Conservation (phyloP, 1,284 basidiomycete species). For the Ustilago nuda region DNA sequence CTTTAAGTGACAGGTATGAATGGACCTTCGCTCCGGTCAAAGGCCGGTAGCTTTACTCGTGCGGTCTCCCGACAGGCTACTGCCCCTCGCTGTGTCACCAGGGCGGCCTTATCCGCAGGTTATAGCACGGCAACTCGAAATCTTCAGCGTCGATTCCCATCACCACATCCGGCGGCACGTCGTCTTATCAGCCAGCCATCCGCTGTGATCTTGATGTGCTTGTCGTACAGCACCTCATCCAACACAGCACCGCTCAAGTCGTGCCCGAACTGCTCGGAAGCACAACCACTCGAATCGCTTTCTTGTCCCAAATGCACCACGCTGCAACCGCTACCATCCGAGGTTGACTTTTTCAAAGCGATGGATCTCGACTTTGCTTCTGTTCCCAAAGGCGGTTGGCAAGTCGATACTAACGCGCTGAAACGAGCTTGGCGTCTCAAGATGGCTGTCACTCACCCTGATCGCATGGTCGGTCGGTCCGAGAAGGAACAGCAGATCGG, state of each 20-base stretch:
- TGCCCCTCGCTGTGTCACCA: neutral
- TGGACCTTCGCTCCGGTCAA: neutral
- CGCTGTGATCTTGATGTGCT: neutral
- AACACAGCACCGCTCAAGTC: conserved; percentile 31
- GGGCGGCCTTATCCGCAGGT: neutral
- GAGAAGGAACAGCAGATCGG: conserved; percentile 63
- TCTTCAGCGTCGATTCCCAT: neutral
- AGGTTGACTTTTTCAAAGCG: conserved; percentile 58
- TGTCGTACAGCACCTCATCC: conserved; percentile 13
- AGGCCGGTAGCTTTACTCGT: neutral
- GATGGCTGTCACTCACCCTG: conserved; percentile 64
- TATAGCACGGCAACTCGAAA: neutral
- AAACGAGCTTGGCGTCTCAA: conserved; percentile 62
- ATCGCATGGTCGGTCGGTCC: conserved; percentile 58
- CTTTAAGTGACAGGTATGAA: conserved; percentile 7
- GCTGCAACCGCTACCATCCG: conserved; percentile 56
- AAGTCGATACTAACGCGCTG: conserved; percentile 50
- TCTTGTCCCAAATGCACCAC: conserved; percentile 50
- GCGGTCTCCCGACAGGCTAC: neutral
- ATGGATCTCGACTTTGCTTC: conserved; percentile 52
- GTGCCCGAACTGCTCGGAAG: conserved; percentile 39
- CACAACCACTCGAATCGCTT: conserved; percentile 47
- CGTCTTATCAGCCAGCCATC: neutral
- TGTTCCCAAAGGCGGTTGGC: conserved; percentile 57
- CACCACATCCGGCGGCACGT: neutral